These are phyloP conservation scores for Tanacetum coccineum DNA, from an alignment of 129 eudicot genomes.

Conservation along the genomic window DNA sequence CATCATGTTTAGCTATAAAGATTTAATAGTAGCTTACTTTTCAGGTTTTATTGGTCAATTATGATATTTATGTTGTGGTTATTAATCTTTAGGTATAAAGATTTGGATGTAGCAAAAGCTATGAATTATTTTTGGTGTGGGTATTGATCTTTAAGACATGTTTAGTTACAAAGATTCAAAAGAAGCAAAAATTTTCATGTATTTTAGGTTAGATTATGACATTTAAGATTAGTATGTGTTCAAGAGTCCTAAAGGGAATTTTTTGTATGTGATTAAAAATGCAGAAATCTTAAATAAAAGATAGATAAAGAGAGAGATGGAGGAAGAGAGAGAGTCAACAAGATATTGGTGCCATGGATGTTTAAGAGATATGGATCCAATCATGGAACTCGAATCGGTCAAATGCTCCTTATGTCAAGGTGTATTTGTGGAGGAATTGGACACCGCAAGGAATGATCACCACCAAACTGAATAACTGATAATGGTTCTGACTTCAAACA, in stretches of 20 bases:
- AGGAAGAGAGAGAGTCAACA: slow-evolving; percentile 47
- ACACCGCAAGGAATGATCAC: slow-evolving; percentile 26
- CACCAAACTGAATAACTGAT: slow-evolving; percentile 12
- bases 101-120: too few species aligned
- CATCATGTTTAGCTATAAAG: background rate
- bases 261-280: slow-evolving; percentile 6
- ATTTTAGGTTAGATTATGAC: too few species aligned
- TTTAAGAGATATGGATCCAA: slow-evolving; percentile 43
- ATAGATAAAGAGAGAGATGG: slow-evolving; percentile 42
- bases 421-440: slow-evolving; percentile 71
- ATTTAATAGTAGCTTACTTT: background rate
- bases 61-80: too few species aligned
- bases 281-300: slow-evolving; percentile 21
- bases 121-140: too few species aligned
- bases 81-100: too few species aligned
- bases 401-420: slow-evolving; percentile 68
- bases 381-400: slow-evolving; percentile 45
- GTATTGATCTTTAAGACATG: too few species aligned
- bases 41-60: too few species aligned
- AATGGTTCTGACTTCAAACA: slow-evolving; percentile 47
- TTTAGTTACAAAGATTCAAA: too few species aligned
- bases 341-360: slow-evolving; percentile 81
- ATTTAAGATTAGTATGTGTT: too few species aligned
- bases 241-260: slow-evolving; percentile 14
- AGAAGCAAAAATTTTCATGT: too few species aligned